Evolutionary conservation across 148 eudicot genomes (phyloP), one percentile per base, ranked within the genome.

Genomic region (Silene conica): DNA sequence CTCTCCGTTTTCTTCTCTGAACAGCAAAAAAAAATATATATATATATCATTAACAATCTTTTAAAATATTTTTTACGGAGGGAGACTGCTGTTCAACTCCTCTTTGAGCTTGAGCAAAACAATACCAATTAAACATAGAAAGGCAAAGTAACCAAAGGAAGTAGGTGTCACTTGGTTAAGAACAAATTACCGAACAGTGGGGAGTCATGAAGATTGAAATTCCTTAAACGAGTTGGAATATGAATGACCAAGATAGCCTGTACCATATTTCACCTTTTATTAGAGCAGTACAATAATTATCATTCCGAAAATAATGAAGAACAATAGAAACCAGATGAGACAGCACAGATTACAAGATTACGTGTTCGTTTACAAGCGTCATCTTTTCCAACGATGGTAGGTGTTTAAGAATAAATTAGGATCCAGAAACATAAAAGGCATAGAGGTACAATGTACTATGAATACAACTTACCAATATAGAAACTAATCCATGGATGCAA

Each of bases 241-340:
- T 95, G 99, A 79, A 95, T 82, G 64, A 95, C 79, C 83, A 95
- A 82, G 76, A 95, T 87, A 46, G 94, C 97, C 99, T 95, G 97
- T 74, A 63, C 68, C 74, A 75, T 28, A 66, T 34, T 73, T 72
- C 26, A 46, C 43, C 43, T 68, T 60, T 61, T 13, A 70, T 50
- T 58, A 81, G 71, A 50, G 50, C 46, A 57, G 67, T 41, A 50
- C 22, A 20, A 54, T 20, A 1, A 63, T 54, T 61, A 21, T 26
- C 21, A 54, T 48, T 38, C 25, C 21, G 56, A 34, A 43, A 62
- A 23, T 14, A 18, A 8, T 16, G 15, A 34, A 14, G 26, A 74
- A 55, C 8, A 8, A 67, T 22, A 75, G 25, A 34, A 67, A 15
- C 76, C 25, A 25, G 45, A 62, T 15, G 21, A 9, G 9, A 12